Evolutionary conservation across 2,329 filamentous ascomycete species (phyloP).

Genomic region (Aspergillus proliferans): DNA sequence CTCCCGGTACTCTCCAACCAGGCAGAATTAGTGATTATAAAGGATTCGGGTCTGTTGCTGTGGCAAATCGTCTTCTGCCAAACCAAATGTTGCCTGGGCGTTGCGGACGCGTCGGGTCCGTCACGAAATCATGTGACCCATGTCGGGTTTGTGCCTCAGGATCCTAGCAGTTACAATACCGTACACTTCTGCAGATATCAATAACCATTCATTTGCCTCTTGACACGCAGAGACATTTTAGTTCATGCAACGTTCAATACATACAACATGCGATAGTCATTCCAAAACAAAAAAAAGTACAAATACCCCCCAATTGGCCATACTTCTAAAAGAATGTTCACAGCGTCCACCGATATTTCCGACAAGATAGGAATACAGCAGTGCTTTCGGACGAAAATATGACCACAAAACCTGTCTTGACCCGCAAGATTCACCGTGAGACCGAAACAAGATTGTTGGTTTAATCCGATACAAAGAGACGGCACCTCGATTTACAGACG

Average conservation of each 20-base stretch:
- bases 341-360: background rate
- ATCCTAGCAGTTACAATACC: background rate
- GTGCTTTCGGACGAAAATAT: background rate
- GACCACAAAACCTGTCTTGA: background rate
- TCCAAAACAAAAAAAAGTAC: background rate
- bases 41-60: constrained; percentile 10
- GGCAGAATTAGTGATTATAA: background rate
- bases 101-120: constrained; percentile 26
- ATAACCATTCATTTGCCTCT: background rate
- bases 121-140: constrained; percentile 33
- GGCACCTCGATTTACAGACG: background rate
- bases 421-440: background rate
- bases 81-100: constrained; percentile 1
- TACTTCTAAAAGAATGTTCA: background rate
- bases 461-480: background rate
- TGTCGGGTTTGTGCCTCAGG: background rate
- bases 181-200: background rate
- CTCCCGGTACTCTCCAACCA: background rate
- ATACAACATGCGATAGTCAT: too few relatives aligned
- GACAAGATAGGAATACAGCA: background rate
- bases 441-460: background rate
- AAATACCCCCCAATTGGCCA: background rate
- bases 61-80: constrained; percentile 12
- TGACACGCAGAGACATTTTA: too few relatives aligned
- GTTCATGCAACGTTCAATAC: too few relatives aligned